These are phyloP conservation scores for Mytilinidion resinicola DNA, from an alignment of 495 filamentous ascomycete species.

Conservation along the genomic window DNA sequence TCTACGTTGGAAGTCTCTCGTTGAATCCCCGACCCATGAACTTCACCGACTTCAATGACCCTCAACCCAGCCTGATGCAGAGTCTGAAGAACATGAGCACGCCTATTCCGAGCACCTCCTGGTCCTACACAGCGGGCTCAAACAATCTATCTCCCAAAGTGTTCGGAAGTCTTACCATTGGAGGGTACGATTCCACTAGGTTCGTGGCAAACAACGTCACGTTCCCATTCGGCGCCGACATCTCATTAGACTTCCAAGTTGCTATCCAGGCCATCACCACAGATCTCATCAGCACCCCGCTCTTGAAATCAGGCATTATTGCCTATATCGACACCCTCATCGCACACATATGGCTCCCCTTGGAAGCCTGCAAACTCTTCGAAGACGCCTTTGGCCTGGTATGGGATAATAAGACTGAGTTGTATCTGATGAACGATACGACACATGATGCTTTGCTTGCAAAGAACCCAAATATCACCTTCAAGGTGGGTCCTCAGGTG, in stretches of 20 bases:
- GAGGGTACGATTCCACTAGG: slow-evolving; percentile 33
- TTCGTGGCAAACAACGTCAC: slow-evolving; percentile 26
- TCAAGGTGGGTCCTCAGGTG: slow-evolving; percentile 27
- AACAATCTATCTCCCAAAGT: slow-evolving; percentile 24
- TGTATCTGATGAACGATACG: slow-evolving; percentile 34
- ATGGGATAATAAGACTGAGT: slow-evolving; percentile 28
- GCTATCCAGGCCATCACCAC: slow-evolving; percentile 30
- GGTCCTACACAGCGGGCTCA: slow-evolving; percentile 36
- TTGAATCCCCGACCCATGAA: slow-evolving; percentile 35
- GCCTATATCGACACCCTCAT: slow-evolving; percentile 32
- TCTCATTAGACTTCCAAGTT: slow-evolving; percentile 29
- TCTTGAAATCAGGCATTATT: slow-evolving; percentile 24
- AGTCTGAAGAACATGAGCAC: slow-evolving; percentile 26
- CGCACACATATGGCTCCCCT: slow-evolving; percentile 35
- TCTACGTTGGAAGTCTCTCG: slow-evolving; percentile 33
- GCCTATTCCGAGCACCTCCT: slow-evolving; percentile 32
- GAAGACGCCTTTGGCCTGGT: slow-evolving; percentile 33
- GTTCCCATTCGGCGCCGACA: slow-evolving; percentile 28
- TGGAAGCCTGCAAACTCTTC: slow-evolving; percentile 28
- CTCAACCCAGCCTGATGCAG: slow-evolving; percentile 28
- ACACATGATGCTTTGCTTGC: slow-evolving; percentile 26
- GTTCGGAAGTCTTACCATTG: slow-evolving; percentile 33
- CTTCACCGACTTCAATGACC: slow-evolving; percentile 31
- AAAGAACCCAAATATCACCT: slow-evolving; percentile 30
- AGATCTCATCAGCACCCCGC: slow-evolving; percentile 9